Percentiles rank a stretch among this genome's conserved stretches.
phyloP scores from a whole-genome alignment of 441 rosid genomes.

The Pelargonium myrrhifolium region DNA sequence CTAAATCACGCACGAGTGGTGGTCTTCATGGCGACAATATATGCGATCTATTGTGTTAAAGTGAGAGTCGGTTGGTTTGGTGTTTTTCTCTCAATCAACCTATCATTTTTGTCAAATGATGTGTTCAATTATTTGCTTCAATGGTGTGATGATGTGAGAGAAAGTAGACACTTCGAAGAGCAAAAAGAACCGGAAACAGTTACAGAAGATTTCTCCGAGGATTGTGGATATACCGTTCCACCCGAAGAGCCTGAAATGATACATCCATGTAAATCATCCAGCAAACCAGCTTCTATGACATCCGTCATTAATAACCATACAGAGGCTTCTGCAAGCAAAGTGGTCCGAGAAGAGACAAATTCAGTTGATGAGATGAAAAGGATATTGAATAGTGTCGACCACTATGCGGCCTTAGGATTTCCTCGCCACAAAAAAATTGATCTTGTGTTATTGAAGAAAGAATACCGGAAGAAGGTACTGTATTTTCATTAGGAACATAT shows the following conservation, averaged over 20 bases:
- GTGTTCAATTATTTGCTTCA: slow-evolving; percentile 60
- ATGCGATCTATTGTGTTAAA: slow-evolving; percentile 78
- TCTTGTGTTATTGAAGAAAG: slow-evolving; percentile 56
- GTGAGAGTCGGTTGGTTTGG: slow-evolving; percentile 96
- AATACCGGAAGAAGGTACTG: slow-evolving; percentile 78
- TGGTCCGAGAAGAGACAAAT: slow-evolving; percentile 45
- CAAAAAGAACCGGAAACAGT: slow-evolving; percentile 52
- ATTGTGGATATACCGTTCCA: slow-evolving; percentile 49
- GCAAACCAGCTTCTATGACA: slow-evolving; percentile 44
- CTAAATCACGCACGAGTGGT: slow-evolving; percentile 83
- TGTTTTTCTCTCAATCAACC: slow-evolving; percentile 70
- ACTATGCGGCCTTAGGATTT: slow-evolving; percentile 81
- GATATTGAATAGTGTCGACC: slow-evolving; percentile 63
- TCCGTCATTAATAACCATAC: slow-evolving; percentile 39
- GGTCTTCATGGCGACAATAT: slow-evolving; percentile 61
- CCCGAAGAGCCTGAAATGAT: slow-evolving; percentile 53
- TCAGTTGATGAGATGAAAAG: slow-evolving; percentile 85
- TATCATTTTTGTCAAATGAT: slow-evolving; percentile 91
- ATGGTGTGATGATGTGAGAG: slow-evolving; percentile 73
- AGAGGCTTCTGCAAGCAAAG: slow-evolving; percentile 40
- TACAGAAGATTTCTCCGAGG: slow-evolving; percentile 51
- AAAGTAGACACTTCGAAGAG: slow-evolving; percentile 51
- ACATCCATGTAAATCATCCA: slow-evolving; percentile 59
- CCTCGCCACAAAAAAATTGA: slow-evolving; percentile 68
- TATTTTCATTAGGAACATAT: background rate